Base-by-base conservation (phyloP, 2,329 filamentous ascomycete genomes). In the Curvularia sp. region DNA sequence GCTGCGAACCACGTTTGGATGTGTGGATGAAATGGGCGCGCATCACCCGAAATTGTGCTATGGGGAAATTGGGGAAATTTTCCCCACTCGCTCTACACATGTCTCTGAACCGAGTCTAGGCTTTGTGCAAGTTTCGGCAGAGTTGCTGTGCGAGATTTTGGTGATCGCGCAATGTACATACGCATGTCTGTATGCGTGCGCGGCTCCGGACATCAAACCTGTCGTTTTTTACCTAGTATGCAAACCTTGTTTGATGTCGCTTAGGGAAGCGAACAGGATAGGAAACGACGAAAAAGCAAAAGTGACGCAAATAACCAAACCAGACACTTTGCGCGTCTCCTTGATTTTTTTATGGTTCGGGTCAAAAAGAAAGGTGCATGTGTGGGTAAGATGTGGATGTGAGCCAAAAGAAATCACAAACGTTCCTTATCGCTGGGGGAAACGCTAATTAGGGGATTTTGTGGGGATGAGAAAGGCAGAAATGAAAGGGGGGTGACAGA, bases 381-480 rank as follows among this genome's bases (percentile, higher is more conserved):
- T 38, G 35, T 38, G 35, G 35, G n/a, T 38, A 38, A n/a, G 15
- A 38, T 18, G 15, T 18, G 35, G 35, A 9, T 18, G 10, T 12
- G 30, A 5, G 6, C n/a, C 15, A 38, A 38, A 38, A 38, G 35
- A 38, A 38, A 38, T 8, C 15, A 38, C 7, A 38, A 38, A 5
- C 15, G 35, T 38, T 38, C 35, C 35, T 38, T 18, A 18, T 38
- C 15, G 35, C 15, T n/a, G 6, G 35, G 15, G 13, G 15, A 18
- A n/a, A 18, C 35, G 35, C 35, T 18, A 38, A 38, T 7, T 5
- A 38, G 6, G 35, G 15, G 35, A 3, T 38, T 26, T 43, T 43
- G 41, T 43, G 41, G 41, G 41, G 41, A 43, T 43, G 41, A 22
- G 41, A 26, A 43, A 43, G 41, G 26, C 41, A 26, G 22, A 43